These are phyloP conservation scores for Diaporthe citrichinensis DNA, from an alignment of 2,329 filamentous ascomycete genomes.

Conservation along the genomic window DNA sequence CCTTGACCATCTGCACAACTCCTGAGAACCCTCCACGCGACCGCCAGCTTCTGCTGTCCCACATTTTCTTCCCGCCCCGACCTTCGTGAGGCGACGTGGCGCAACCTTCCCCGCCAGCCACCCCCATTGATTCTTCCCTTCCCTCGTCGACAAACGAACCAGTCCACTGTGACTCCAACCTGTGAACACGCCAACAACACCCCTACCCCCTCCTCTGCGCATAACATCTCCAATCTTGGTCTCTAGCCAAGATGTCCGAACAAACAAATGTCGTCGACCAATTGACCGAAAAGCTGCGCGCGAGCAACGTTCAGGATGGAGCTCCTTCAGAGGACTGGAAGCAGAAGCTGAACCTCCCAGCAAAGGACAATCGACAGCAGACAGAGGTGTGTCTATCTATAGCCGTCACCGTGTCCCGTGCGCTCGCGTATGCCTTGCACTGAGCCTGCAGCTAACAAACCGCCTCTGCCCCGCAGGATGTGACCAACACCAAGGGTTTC, in stretches of 20 bases:
- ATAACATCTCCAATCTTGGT: slow-evolving; percentile 31
- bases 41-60: slow-evolving; percentile 18
- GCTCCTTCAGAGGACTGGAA: slow-evolving; percentile 73
- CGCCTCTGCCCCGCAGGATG: slow-evolving; percentile 78
- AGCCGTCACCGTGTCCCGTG: slow-evolving; percentile 1
- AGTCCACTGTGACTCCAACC: slow-evolving; percentile 19
- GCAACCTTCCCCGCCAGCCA: slow-evolving; percentile 35
- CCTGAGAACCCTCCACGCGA: neutral
- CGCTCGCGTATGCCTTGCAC: neutral
- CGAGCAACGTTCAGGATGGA: slow-evolving; percentile 34
- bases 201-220: neutral
- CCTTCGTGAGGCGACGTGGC: slow-evolving; percentile 27
- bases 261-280: slow-evolving; percentile 39
- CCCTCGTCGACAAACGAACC: slow-evolving; percentile 13
- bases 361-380: slow-evolving; percentile 83
- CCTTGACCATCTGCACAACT: neutral
- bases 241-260: slow-evolving; percentile 35
- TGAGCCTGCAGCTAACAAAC: slow-evolving; percentile 21
- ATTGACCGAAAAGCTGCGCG: slow-evolving; percentile 41
- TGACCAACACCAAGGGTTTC: slow-evolving; percentile 96
- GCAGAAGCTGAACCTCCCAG: slow-evolving; percentile 77
- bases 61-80: neutral
- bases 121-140: slow-evolving; percentile 12
- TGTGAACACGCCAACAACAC: neutral
- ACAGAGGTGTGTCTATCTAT: slow-evolving; percentile 73